Evolutionary conservation across 1,139 yeast genomes (phyloP).

Genomic region (Candida sanyaensis): DNA sequence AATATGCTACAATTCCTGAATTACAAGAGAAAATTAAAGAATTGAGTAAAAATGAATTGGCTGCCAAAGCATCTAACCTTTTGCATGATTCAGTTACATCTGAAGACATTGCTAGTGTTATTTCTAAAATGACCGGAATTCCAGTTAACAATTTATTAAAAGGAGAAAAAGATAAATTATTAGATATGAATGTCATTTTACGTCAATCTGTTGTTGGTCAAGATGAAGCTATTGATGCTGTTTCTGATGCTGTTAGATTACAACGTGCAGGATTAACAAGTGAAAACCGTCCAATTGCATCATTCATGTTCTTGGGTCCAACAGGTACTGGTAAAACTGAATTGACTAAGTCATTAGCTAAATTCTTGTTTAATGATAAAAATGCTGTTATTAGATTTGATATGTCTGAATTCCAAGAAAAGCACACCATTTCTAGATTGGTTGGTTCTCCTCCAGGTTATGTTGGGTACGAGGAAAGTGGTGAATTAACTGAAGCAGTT

Average conservation of each 20-base stretch:
- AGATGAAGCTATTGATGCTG: constrained; percentile 88
- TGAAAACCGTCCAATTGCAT: constrained; percentile 92
- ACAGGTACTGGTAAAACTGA: constrained; percentile 99
- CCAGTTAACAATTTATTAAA: constrained; percentile 90
- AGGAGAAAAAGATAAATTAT: constrained; percentile 89
- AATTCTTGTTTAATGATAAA: constrained; percentile 87
- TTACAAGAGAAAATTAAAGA: constrained; percentile 60
- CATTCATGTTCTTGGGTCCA: constrained; percentile 95
- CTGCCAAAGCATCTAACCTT: constrained; percentile 30
- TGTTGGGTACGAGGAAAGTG: constrained; percentile 94
- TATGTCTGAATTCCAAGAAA: constrained; percentile 97
- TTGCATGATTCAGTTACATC: constrained; percentile 92
- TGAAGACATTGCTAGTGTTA: constrained; percentile 90
- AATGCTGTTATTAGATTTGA: constrained; percentile 86
- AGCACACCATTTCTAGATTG: constrained; percentile 83
- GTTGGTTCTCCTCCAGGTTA: constrained; percentile 99
- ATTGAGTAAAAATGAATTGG: constrained; percentile 34
- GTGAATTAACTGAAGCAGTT: constrained; percentile 94
- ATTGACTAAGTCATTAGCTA: constrained; percentile 87
- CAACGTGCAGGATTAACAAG: constrained; percentile 96
- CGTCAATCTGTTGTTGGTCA: constrained; percentile 88
- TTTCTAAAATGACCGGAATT: constrained; percentile 93
- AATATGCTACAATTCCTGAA: constrained; percentile 82
- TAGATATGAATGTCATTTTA: constrained; percentile 82
- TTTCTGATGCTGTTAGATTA: constrained; percentile 90